Base-by-base conservation (phyloP, 331 rosid genomes). In the Cydonia oblonga region DNA sequence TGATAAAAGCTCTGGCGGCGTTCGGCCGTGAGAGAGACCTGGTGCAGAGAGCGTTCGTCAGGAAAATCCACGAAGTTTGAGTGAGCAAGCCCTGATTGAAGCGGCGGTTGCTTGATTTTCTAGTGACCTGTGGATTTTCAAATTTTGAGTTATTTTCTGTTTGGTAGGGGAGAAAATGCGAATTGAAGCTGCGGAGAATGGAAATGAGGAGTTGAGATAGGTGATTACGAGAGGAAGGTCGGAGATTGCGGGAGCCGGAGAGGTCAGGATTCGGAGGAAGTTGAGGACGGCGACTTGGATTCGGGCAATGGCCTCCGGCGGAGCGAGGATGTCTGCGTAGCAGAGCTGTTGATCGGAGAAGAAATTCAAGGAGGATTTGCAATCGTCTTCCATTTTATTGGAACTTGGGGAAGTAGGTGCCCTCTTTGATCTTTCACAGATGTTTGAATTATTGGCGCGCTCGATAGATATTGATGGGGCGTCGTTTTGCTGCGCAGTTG, bases 241-340 rank as follows among this genome's bases (percentile, higher is more conserved):
- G 16, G 97, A 89, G 83, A 95, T 87, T 46, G 97, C 82, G 68
- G 97, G 97, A 59, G 73, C 79, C 5, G 93, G 76, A 14, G 96
- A 85, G 60, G 79, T 87, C 76, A 95, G 77, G 66, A 83, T 88
- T 63, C 82, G 79, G 87, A 95, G 88, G 73, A 95, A 95, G 78
- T 83, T 89, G 87, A 95, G 90, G 64, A 91, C 88, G 4, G 96
- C 86, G 1, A 91, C 89, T 85, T 91, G 96, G 77, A 91, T 95
- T 85, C 98, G 81, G 30, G 97, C 93, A 35, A 83, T 76, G 54
- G 79, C 93, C 86, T 88, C 86, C 46, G 79, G 57, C 44, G 93
- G 88, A 78, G 91, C 54, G 56, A 93, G 78, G 57, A 91, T 79
- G 73, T 91, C 96, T 49, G 97, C 98, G 52, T 84, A 79, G 75